Conservation (phyloP, 129 eudicot species). For the Pittosporum tobira region DNA sequence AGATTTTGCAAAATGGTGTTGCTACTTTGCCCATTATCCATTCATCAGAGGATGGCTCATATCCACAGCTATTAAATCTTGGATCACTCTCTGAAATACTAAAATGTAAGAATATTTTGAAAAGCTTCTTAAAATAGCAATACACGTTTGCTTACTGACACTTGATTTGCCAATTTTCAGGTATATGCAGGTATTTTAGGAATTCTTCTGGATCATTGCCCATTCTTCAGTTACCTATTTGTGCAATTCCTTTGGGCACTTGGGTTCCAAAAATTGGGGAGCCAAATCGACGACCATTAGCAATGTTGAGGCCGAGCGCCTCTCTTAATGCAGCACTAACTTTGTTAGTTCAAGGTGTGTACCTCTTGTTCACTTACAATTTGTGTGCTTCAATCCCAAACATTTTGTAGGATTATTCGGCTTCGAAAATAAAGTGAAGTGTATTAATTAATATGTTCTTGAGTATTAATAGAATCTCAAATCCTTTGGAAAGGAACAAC, state of each 20-base stretch:
- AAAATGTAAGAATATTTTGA: constrained; percentile 49
- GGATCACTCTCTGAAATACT: constrained; percentile 79
- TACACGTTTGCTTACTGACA: constrained; percentile 12
- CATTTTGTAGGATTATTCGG: background rate
- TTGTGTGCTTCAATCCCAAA: background rate
- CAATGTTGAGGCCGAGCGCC: constrained; percentile 69
- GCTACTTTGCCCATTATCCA: constrained; percentile 71
- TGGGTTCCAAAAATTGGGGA: constrained; percentile 93
- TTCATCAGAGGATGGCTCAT: constrained; percentile 62
- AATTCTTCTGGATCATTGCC: constrained; percentile 71
- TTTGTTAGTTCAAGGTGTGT: constrained; percentile 85
- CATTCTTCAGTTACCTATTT: constrained; percentile 64
- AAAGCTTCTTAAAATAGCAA: background rate
- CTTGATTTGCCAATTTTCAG: constrained; percentile 35
- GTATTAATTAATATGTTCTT: no score
- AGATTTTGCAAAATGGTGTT: constrained; percentile 62
- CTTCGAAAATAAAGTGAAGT: background rate
- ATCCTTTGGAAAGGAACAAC: no score
- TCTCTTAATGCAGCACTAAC: constrained; percentile 71
- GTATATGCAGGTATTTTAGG: constrained; percentile 78
- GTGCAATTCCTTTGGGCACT: constrained; percentile 71
- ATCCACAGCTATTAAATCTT: constrained; percentile 78
- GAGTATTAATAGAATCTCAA: no score
- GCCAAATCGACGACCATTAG: constrained; percentile 58
- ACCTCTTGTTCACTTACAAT: background rate